Conservation (phyloP, 176 grass and related monocot genomes). For the Melocanna baccifera region DNA sequence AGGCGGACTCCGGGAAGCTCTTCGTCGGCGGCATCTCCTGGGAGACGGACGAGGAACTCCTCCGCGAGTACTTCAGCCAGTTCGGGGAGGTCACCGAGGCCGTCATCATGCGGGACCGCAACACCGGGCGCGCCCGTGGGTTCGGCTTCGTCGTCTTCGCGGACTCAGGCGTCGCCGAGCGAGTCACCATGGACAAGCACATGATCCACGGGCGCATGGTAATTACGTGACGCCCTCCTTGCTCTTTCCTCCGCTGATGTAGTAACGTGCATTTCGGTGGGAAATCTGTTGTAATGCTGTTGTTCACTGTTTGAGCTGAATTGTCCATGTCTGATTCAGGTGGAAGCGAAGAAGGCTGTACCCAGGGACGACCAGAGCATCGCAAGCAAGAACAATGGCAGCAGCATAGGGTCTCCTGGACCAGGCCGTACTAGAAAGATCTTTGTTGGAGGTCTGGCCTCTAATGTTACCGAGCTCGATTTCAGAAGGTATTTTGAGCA, state of each 20-base stretch:
- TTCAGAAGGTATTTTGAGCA: slow-evolving; percentile 95
- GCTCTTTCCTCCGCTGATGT: background rate
- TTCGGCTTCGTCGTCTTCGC: slow-evolving; percentile 91
- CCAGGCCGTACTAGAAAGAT: slow-evolving; percentile 86
- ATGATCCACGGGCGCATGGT: slow-evolving; percentile 98
- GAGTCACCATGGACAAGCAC: slow-evolving; percentile 85
- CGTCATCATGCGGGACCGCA: slow-evolving; percentile 87
- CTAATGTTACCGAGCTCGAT: slow-evolving; percentile 75
- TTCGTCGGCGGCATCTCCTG: slow-evolving; percentile 97
- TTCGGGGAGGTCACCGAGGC: slow-evolving; percentile 95
- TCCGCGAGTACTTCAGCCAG: slow-evolving; percentile 72
- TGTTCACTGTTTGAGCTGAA: slow-evolving; percentile 10
- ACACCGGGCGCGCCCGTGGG: slow-evolving; percentile 86
- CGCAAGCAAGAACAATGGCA: slow-evolving; percentile 62
- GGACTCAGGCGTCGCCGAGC: slow-evolving; percentile 57
- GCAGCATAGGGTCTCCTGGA: slow-evolving; percentile 57
- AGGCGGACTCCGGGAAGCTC: slow-evolving; percentile 87
- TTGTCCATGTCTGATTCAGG: slow-evolving; percentile 43
- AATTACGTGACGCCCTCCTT: background rate
- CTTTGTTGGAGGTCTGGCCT: slow-evolving; percentile 89
- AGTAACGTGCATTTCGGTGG: slow-evolving; percentile 28
- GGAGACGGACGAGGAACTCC: slow-evolving; percentile 93
- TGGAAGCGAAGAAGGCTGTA: slow-evolving; percentile 93
- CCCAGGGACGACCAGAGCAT: slow-evolving; percentile 85
- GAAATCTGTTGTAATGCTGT: slow-evolving; percentile 29